Percentiles rank a stretch among this genome's conserved stretches.
Evolutionary conservation across 2,329 filamentous ascomycete species (phyloP).

Genomic region (Myotisia sp.): DNA sequence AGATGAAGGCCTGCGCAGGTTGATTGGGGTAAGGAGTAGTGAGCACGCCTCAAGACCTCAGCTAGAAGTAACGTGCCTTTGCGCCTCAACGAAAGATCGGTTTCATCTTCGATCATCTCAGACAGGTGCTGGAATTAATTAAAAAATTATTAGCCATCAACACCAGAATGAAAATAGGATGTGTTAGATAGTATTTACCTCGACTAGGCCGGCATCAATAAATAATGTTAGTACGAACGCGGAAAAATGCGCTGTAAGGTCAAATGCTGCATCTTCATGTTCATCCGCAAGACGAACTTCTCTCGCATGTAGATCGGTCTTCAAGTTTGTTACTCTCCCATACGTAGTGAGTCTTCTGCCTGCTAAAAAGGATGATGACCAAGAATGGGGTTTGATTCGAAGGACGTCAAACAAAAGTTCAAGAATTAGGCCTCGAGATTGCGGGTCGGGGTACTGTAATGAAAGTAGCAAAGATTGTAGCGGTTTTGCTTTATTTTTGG

Average conservation of each 20-base stretch:
- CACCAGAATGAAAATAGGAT: no score
- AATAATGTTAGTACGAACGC: conserved; percentile 75
- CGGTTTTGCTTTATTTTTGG: conserved; percentile 75
- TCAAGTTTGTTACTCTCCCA: conserved; percentile 72
- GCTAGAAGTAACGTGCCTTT: conserved; percentile 85
- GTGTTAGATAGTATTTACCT: conserved; percentile 19
- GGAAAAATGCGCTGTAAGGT: conserved; percentile 87
- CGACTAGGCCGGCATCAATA: conserved; percentile 62
- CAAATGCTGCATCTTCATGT: conserved; percentile 49
- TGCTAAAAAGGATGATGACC: conserved; percentile 90
- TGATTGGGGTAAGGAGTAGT: conserved; percentile 63
- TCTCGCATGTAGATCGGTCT: conserved; percentile 39
- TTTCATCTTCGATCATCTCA: conserved; percentile 36
- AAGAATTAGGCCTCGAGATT: conserved; percentile 60
- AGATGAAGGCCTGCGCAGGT: conserved; percentile 80
- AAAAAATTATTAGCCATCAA: no score
- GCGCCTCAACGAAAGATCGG: conserved; percentile 49
- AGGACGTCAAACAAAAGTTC: conserved; percentile 74
- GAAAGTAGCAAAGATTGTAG: conserved; percentile 65
- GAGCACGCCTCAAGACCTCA: conserved; percentile 78
- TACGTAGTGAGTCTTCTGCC: conserved; percentile 89
- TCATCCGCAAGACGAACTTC: conserved; percentile 45
- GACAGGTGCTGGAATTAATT: conserved; percentile 32
- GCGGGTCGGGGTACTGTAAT: conserved; percentile 43
- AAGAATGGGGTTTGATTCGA: conserved; percentile 82